Percentiles rank a stretch among this genome's conserved stretches.
phyloP scores from a whole-genome alignment of 768 basidiomycete species.

The Coprinellus aureogranulatus region DNA sequence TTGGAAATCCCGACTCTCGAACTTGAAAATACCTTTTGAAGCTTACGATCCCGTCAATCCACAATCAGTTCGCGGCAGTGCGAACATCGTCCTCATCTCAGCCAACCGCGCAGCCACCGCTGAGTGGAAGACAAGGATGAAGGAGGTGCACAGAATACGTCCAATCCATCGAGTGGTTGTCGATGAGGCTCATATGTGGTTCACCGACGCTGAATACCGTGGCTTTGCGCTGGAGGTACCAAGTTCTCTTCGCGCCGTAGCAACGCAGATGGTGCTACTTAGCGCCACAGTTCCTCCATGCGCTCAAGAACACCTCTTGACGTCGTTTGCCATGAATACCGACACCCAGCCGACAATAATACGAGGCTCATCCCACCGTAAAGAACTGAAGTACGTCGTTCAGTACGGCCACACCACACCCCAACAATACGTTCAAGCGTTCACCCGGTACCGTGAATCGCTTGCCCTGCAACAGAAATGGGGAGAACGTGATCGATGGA shows the following conservation, averaged over 20 bases:
- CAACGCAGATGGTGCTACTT: not conserved
- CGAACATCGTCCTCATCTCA: not conserved
- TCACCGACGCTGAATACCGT: not conserved
- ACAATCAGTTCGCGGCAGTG: not conserved
- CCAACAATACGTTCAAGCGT: not conserved
- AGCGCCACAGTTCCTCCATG: not conserved
- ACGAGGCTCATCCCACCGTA: not conserved
- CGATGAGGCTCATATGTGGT: not conserved
- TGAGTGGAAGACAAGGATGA: not conserved
- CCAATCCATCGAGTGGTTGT: not conserved
- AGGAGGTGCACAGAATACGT: not conserved
- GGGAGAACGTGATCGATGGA: not conserved
- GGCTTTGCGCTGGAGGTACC: not conserved
- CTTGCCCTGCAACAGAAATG: not conserved
- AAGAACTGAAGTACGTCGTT: not conserved
- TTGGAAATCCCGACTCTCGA: not conserved
- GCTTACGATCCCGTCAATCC: not conserved
- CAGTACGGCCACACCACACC: not conserved
- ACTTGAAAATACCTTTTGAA: not conserved
- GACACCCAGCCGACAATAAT: not conserved
- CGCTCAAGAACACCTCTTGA: not conserved
- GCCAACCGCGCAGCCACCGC: not conserved
- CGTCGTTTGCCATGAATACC: not conserved
- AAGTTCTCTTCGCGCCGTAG: not conserved
- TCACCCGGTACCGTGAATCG: not conserved